These are phyloP conservation scores for Magnusiomyces paraingens DNA, from an alignment of 1,139 yeast species.

Conservation along the genomic window DNA sequence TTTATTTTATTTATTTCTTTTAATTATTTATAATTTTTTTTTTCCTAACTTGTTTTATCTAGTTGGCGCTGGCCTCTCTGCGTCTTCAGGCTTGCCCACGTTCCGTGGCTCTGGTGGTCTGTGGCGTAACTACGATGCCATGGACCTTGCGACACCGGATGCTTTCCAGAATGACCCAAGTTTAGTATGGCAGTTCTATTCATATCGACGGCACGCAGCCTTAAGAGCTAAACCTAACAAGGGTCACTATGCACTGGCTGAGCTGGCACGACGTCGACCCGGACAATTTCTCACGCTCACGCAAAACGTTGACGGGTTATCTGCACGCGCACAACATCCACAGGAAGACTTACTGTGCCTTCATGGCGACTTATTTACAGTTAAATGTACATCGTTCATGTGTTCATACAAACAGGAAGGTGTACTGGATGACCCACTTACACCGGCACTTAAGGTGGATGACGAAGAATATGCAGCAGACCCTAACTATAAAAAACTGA, in stretches of 20 bases:
- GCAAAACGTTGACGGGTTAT: constrained; percentile 77
- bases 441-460: constrained; percentile 44
- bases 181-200: constrained; percentile 83
- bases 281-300: constrained; percentile 53
- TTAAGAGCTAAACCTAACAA: constrained; percentile 60
- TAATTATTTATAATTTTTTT: background rate
- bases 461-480: constrained; percentile 19
- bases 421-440: constrained; percentile 56
- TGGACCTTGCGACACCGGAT: constrained; percentile 85
- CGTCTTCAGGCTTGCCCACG: constrained; percentile 68
- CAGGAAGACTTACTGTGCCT: constrained; percentile 49
- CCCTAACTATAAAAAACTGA: background rate
- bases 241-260: constrained; percentile 67
- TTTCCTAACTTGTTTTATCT: background rate
- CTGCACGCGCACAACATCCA: constrained; percentile 58
- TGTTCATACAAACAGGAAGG: constrained; percentile 55
- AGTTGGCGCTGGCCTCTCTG: constrained; percentile 82
- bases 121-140: constrained; percentile 73
- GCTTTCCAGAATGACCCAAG: constrained; percentile 81
- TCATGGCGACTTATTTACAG: constrained; percentile 71
- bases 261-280: constrained; percentile 39
- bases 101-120: constrained; percentile 67
- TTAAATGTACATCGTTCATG: constrained; percentile 67
- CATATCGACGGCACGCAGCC: constrained; percentile 61
- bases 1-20: background rate